Percentiles rank a stretch among this genome's conserved stretches.
Conservation (phyloP, 163 green algal genomes). For the Prototheca wickerhamii region DNA sequence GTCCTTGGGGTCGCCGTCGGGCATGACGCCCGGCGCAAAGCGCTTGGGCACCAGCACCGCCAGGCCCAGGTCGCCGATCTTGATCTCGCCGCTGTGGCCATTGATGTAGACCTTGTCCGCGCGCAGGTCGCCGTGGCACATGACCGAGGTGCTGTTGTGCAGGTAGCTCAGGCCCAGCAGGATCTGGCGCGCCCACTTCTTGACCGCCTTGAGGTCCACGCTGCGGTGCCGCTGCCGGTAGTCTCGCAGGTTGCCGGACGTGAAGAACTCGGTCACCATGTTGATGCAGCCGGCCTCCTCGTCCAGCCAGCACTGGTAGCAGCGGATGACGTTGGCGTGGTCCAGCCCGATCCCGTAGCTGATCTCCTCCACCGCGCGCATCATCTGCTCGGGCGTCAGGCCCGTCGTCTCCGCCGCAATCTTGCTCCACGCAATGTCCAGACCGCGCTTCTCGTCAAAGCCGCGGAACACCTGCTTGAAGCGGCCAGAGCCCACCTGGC, state of each 20-base stretch:
- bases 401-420: slow-evolving; percentile 50
- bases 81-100: slow-evolving; percentile 89
- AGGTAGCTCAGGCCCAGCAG: slow-evolving; percentile 75
- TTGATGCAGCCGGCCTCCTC: slow-evolving; percentile 67
- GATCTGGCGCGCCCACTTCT: slow-evolving; percentile 87
- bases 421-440: slow-evolving; percentile 89
- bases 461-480: slow-evolving; percentile 95
- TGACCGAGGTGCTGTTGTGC: slow-evolving; percentile 61
- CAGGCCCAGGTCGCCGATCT: slow-evolving; percentile 88
- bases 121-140: slow-evolving; percentile 82
- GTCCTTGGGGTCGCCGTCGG: slow-evolving; percentile 39
- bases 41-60: slow-evolving; percentile 70
- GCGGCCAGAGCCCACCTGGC: slow-evolving; percentile 74
- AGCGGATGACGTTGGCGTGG: slow-evolving; percentile 83
- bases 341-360: slow-evolving; percentile 62
- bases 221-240: slow-evolving; percentile 71
- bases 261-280: slow-evolving; percentile 92
- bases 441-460: slow-evolving; percentile 88
- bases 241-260: slow-evolving; percentile 79
- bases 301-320: slow-evolving; percentile 77
- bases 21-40: slow-evolving; percentile 44
- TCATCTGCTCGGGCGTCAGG: slow-evolving; percentile 56
- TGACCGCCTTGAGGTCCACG: slow-evolving; percentile 74
- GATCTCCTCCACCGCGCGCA: slow-evolving; percentile 55
- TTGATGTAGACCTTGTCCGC: slow-evolving; percentile 92